Percentiles rank a stretch among this genome's conserved stretches.
Evolutionary conservation across 164 flowering plant genomes (phyloP).

Genomic region (Sextonia rubra): DNA sequence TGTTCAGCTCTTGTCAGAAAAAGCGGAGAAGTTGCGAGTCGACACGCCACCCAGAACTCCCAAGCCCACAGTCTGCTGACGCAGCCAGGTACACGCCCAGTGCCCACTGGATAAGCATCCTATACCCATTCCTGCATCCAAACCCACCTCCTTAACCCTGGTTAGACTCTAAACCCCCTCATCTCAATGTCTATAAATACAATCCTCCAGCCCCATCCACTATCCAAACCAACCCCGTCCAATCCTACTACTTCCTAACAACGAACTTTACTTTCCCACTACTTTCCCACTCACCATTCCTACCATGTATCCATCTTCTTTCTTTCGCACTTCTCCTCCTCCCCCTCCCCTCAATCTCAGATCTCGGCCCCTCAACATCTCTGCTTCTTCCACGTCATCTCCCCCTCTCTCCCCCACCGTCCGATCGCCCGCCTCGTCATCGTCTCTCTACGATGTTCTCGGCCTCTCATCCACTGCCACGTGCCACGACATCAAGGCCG

Average conservation of each 20-base stretch:
- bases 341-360: neutral
- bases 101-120: neutral
- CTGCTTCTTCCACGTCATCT: conserved; percentile 25
- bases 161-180: neutral
- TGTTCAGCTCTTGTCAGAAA: too few relatives aligned
- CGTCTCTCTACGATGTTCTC: conserved; percentile 66
- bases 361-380: conserved; percentile 15
- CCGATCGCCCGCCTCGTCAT: neutral
- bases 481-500: conserved; percentile 58
- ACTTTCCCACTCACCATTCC: conserved; percentile 6
- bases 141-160: neutral
- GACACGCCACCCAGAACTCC: too few relatives aligned
- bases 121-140: neutral
- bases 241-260: neutral
- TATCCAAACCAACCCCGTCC: neutral
- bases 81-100: neutral
- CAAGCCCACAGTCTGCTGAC: neutral
- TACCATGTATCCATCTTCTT: neutral
- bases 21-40: too few relatives aligned
- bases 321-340: neutral
- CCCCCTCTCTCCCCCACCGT: conserved; percentile 7
- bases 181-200: neutral
- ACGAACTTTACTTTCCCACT: neutral
- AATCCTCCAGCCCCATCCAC: neutral
- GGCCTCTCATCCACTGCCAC: conserved; percentile 54